phyloP scores from a whole-genome alignment of 2,329 filamentous ascomycete genomes.

The Xylariales sp. region DNA sequence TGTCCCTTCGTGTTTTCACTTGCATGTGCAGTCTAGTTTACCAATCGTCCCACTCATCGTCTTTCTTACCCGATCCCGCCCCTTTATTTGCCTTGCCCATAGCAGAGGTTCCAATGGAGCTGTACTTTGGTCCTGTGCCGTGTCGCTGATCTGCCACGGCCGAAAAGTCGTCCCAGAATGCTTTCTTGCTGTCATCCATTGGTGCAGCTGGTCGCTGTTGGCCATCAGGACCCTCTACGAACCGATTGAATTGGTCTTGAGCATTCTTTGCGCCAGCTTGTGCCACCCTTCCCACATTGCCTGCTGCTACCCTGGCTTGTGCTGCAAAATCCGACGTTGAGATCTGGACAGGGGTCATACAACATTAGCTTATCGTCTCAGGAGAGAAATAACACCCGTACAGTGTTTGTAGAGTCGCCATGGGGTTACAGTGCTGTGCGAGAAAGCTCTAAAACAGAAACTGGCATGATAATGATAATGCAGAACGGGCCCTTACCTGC shows the following conservation, averaged over 20 bases:
- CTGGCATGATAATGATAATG: background rate
- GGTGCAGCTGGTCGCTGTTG: constrained; percentile 29
- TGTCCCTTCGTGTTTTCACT: constrained; percentile 8
- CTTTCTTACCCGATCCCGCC: constrained; percentile 31
- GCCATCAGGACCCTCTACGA: constrained; percentile 70
- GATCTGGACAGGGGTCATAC: constrained; percentile 46
- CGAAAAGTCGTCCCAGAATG: constrained; percentile 92
- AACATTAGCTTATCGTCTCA: background rate
- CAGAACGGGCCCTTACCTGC: constrained; percentile 55
- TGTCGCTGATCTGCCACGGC: constrained; percentile 56
- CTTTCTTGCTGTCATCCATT: constrained; percentile 64
- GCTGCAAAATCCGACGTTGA: constrained; percentile 75
- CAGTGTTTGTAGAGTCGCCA: background rate
- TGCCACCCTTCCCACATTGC: constrained; percentile 62
- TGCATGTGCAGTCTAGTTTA: constrained; percentile 23
- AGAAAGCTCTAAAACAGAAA: background rate
- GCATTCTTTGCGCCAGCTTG: constrained; percentile 69
- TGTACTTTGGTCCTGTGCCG: constrained; percentile 31
- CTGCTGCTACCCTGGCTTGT: constrained; percentile 57
- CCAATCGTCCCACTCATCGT: constrained; percentile 65
- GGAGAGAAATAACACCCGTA: background rate
- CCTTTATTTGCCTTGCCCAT: constrained; percentile 49
- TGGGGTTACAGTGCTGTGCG: too few species aligned
- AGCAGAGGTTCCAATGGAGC: constrained; percentile 54
- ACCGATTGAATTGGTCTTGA: constrained; percentile 75